Base-by-base conservation (phyloP, 75 land plant species). In the Larix kaempferi region DNA sequence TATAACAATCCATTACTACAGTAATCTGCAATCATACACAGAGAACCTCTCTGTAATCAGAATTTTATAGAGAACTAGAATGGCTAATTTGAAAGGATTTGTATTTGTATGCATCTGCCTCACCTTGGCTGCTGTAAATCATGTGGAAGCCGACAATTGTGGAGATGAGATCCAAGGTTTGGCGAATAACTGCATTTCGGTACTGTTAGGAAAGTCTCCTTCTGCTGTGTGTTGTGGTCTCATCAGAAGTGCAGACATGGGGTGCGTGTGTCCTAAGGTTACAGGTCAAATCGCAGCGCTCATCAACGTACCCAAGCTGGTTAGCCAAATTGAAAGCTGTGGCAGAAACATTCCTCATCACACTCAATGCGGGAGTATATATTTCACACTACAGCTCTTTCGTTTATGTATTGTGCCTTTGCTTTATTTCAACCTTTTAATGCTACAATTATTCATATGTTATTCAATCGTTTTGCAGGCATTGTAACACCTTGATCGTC, bases 271-370 rank as follows among this genome's bases (percentile, higher is more conserved):
- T 22, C 25, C 73, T 0, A 71, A 71, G 25, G 55, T 71, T 0
- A 71, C 55, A 0, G 49, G n/a, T 6, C 13, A 0, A 0, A 7
- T 71, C 39, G 55, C 73, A 21, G 12, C 22, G 22, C 14, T 15
- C n/a, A 71, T 59, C 60, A 21, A 59, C 60, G 25, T 22, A 21
- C 6, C 35, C 22, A 29, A 44, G 13, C n/a, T n/a, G n/a, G n/a
- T n/a, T n/a, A n/a, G n/a, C n/a, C n/a, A n/a, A 52, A 5, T 71
- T 16, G 7, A 71, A 22, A 39, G 54, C 12, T 71, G 73, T 19
- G 73, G 61, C 66, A n/a, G 62, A 56, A 33, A 56, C 5, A 10
- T 59, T 57, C 63, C 77, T 59, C 62, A 33, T 75, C 62, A 75
- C 16, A 37, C 61, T 59, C 10, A 5, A 11, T 75, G 76, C n/a